Conservation (phyloP, 768 basidiomycete genomes). For the Epithele typhae region DNA sequence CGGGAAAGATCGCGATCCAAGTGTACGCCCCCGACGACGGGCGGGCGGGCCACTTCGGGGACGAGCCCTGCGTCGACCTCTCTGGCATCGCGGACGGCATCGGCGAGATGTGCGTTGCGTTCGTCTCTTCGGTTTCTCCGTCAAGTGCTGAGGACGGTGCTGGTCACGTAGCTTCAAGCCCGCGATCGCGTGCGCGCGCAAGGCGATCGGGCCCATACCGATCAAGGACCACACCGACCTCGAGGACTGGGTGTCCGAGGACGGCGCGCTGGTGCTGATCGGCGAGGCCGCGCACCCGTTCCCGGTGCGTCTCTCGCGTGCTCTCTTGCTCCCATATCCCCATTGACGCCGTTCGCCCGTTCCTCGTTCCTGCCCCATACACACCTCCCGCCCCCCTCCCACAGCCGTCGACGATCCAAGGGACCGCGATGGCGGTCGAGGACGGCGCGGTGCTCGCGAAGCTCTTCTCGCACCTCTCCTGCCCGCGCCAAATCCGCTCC, state of each 20-base stretch:
- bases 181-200: conserved; percentile 3
- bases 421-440: conserved; percentile 33
- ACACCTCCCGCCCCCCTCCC: background rate
- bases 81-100: too few relatives aligned
- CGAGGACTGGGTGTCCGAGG: conserved; percentile 31
- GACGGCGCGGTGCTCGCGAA: conserved; percentile 37
- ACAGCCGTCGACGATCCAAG: conserved; percentile 31
- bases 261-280: conserved; percentile 26
- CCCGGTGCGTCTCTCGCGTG: conserved; percentile 27
- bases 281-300: conserved; percentile 37
- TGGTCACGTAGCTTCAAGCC: too few relatives aligned
- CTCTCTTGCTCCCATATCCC: too few relatives aligned
- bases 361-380: background rate
- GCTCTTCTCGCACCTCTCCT: conserved; percentile 32
- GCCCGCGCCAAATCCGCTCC: conserved; percentile 25
- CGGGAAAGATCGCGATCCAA: conserved; percentile 2
- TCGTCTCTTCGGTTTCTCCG: background rate
- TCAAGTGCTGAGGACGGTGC: background rate
- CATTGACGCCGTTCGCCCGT: background rate
- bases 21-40: conserved; percentile 4
- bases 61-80: too few relatives aligned
- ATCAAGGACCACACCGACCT: conserved; percentile 19
- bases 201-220: conserved; percentile 11
- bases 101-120: conserved; percentile 1
- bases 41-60: too few relatives aligned